Evolutionary conservation across 176 grass and related monocot genomes (phyloP).

Genomic region (Phoenix dactylifera): DNA sequence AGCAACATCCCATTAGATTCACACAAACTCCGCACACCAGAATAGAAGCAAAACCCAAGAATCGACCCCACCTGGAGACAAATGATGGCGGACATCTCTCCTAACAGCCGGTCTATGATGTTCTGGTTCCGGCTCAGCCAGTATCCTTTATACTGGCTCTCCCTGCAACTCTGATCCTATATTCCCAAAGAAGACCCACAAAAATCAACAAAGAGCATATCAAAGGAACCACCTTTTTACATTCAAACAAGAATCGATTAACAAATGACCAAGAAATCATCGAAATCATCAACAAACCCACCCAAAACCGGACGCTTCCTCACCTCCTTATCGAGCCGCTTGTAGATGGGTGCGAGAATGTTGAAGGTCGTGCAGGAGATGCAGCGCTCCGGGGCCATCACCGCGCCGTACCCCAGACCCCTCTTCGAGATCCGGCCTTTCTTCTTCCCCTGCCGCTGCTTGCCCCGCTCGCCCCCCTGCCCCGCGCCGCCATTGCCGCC

Average conservation of each 20-base stretch:
- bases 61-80: constrained; percentile 59
- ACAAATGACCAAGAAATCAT: too few relatives aligned
- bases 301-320: constrained; percentile 4
- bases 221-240: too few relatives aligned
- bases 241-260: too few relatives aligned
- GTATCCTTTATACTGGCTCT: constrained; percentile 61
- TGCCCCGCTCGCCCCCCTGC: not conserved
- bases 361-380: constrained; percentile 57
- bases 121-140: constrained; percentile 78
- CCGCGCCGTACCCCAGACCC: constrained; percentile 1
- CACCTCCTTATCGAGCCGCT: constrained; percentile 37
- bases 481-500: not conserved
- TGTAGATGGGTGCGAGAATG: constrained; percentile 56
- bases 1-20: not conserved
- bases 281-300: not conserved
- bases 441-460: constrained; percentile 16
- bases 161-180: constrained; percentile 53
- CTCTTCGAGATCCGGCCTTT: not conserved
- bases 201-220: too few relatives aligned
- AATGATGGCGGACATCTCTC: constrained; percentile 67
- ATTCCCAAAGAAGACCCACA: not conserved
- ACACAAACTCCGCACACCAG: too few relatives aligned
- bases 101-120: constrained; percentile 74
- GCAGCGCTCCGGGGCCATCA: not conserved
- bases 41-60: not conserved